Base-by-base conservation (phyloP, 2,329 filamentous ascomycete genomes). In the Ustilaginoidea virens region DNA sequence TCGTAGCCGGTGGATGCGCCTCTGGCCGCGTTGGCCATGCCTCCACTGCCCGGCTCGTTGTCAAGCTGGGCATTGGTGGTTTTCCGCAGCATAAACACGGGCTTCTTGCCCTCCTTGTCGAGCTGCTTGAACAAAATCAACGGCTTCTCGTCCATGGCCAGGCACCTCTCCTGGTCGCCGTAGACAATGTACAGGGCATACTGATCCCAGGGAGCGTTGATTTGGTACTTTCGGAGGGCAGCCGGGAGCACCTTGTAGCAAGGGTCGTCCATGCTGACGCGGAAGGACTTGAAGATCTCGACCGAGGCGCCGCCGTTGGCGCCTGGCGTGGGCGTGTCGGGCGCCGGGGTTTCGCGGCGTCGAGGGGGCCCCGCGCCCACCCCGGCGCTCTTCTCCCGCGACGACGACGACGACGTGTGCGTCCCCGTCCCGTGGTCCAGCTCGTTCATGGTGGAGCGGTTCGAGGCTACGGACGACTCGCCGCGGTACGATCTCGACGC, bases 281-380 rank as follows among this genome's bases (percentile, higher is more conserved):
- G 77, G 68, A 98, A 98, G 1, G 82, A 92, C 53, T 98, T 98
- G 73, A 96, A 96, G 34, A 98, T 94, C 53, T 98, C 90, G 34
- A 94, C 86, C 1, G 70, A 72, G 9, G 66, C 59, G 34, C 66
- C 66, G 44, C 66, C 66, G 44, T 60, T 62, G 16, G 60, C 53
- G 33, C 59, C 63, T 1, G 70, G 67, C 1, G 69, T 74, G 37
- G 70, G 69, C 1, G 70, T 74, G 37, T 76, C 70, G 13, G 69
- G 67, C 2, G 66, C 68, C 1, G 71, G 71, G 2, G 70, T 75
- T 46, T 72, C 69, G 39, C 66, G 62, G 26, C 72, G 58, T 32
- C 69, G 62, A n/a, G 66, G 66, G 4, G 58, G 59, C 42, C 55
- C 40, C 19, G 42, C 33, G 13, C 22, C 24, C 1, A 21, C 30